Percentiles rank a stretch among this genome's conserved stretches.
phyloP scores from a whole-genome alignment of 257 asterid species.

The Scutellaria barbata region DNA sequence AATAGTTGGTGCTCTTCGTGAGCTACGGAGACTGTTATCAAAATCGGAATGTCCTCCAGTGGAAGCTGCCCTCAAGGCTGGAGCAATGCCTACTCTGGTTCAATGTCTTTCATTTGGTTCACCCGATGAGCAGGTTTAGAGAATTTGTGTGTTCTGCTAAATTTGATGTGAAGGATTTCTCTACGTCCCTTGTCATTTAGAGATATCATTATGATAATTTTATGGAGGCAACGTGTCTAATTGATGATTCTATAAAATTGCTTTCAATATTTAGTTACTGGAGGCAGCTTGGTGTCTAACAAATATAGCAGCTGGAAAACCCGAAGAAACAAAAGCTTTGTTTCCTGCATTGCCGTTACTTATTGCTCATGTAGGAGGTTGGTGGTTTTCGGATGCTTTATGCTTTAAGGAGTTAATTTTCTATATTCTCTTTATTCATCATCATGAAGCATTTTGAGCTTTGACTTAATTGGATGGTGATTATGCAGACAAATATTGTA shows the following conservation, averaged over 20 bases:
- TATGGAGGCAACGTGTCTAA: neutral
- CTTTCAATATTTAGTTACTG: conserved; percentile 63
- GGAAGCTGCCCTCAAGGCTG: conserved; percentile 81
- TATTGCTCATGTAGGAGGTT: conserved; percentile 98
- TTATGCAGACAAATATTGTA: neutral
- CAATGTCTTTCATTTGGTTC: conserved; percentile 92
- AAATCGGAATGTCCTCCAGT: conserved; percentile 95
- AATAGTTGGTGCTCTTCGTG: conserved; percentile 87
- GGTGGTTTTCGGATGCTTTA: conserved; percentile 35
- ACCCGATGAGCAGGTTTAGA: conserved; percentile 90
- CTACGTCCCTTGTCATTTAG: conserved; percentile 6
- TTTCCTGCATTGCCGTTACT: conserved; percentile 92
- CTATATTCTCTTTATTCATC: conserved; percentile 3
- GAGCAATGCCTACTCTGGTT: conserved; percentile 74
- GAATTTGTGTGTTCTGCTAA: conserved; percentile 19
- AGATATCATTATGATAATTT: conserved; percentile 8
- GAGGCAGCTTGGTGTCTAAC: conserved; percentile 99
- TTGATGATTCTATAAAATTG: conserved; percentile 13
- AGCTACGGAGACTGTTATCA: conserved; percentile 77
- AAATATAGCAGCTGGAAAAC: conserved; percentile 93
- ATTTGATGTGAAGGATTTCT: conserved; percentile 10
- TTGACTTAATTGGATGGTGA: conserved; percentile 20
- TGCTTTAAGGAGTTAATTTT: conserved; percentile 24
- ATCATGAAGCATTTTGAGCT: conserved; percentile 19
- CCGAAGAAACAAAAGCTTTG: conserved; percentile 88